Conservation (phyloP, 176 grass and related monocot genomes). For the Carex scoparia region DNA sequence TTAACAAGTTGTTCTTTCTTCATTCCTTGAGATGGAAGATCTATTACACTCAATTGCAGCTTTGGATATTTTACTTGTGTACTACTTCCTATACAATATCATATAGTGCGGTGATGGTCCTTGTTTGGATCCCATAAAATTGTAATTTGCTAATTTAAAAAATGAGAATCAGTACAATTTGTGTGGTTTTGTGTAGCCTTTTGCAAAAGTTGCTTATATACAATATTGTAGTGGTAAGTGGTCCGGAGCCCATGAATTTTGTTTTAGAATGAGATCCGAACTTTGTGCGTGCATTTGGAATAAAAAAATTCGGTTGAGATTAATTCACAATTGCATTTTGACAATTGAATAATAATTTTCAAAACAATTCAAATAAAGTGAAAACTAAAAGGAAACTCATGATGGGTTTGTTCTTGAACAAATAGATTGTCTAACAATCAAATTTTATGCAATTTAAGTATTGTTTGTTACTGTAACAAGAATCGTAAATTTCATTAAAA, state of each 20-base stretch:
- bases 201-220: background rate
- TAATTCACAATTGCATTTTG: too few relatives aligned
- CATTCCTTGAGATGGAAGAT: background rate
- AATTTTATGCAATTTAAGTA: too few relatives aligned
- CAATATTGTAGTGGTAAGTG: background rate
- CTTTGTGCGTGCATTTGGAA: background rate
- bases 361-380: too few relatives aligned
- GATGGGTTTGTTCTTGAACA: too few relatives aligned
- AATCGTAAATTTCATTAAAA: too few relatives aligned
- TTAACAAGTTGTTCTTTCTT: slow-evolving; percentile 15
- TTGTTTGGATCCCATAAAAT: background rate
- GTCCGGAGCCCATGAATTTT: background rate
- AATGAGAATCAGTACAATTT: slow-evolving; percentile 8
- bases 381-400: too few relatives aligned
- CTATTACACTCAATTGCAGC: background rate
- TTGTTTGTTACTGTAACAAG: too few relatives aligned
- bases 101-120: slow-evolving; percentile 2
- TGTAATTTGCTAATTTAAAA: background rate
- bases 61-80: background rate
- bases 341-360: too few relatives aligned
- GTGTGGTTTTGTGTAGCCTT: background rate
- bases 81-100: background rate
- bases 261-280: background rate
- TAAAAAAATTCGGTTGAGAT: too few relatives aligned
- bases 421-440: too few relatives aligned